Percentiles rank a stretch among this genome's conserved stretches.
phyloP scores from a whole-genome alignment of 768 basidiomycete species.

The Boletus speciosus region DNA sequence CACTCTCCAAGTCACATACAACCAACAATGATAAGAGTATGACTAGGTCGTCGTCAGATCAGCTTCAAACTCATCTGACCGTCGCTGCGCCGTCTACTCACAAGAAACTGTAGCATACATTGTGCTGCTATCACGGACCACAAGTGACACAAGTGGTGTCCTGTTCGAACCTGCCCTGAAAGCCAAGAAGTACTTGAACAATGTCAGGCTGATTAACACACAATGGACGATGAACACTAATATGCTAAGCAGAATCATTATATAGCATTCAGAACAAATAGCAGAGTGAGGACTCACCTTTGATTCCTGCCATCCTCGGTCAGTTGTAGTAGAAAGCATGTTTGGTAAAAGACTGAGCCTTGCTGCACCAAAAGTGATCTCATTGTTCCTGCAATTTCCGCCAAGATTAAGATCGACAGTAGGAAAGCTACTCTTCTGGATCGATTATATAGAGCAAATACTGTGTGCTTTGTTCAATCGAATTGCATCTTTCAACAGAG shows the following conservation, averaged over 20 bases:
- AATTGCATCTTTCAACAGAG: neutral
- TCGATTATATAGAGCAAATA: constrained; percentile 16
- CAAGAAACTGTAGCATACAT: constrained; percentile 6
- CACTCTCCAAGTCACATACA: neutral
- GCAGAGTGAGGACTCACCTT: too few species aligned
- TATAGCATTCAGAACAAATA: neutral
- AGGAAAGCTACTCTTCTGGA: too few species aligned
- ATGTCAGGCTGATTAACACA: constrained; percentile 13
- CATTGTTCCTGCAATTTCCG: too few species aligned
- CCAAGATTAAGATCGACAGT: too few species aligned
- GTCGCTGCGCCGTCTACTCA: constrained; percentile 1
- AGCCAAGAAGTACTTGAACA: constrained; percentile 17
- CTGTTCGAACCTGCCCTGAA: constrained; percentile 16
- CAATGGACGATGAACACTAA: constrained; percentile 15
- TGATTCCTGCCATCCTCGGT: too few species aligned
- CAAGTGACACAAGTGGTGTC: constrained; percentile 18
- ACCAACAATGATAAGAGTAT: neutral
- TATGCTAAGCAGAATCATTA: constrained; percentile 2
- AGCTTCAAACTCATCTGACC: neutral
- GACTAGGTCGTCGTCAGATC: neutral
- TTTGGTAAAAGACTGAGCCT: too few species aligned
- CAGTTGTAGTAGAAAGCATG: too few species aligned
- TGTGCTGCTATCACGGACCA: constrained; percentile 15
- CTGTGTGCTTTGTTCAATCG: neutral
- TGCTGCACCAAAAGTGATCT: too few species aligned